Evolutionary conservation across 495 filamentous ascomycete species (phyloP).

Genomic region (Penicillium flavigenum): DNA sequence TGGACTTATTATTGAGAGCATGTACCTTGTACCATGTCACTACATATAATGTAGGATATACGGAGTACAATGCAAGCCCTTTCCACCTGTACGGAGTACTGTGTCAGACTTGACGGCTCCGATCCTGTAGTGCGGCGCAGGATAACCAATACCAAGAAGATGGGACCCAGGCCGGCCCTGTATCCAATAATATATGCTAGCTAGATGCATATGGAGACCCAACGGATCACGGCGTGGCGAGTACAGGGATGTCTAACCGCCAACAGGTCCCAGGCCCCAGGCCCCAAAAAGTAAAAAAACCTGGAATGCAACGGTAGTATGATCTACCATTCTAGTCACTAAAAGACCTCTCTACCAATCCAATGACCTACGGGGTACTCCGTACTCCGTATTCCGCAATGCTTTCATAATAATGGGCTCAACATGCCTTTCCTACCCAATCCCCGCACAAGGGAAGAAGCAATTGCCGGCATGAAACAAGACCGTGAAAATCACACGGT

Average conservation of each 20-base stretch:
- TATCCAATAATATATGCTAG: neutral
- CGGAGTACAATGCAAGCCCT: neutral
- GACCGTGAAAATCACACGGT: constrained; percentile 7
- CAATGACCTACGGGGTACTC: neutral
- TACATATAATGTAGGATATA: neutral
- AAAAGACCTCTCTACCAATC: neutral
- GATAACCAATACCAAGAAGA: neutral
- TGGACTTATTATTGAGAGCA: neutral
- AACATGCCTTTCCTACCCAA: constrained; percentile 7
- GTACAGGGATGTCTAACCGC: constrained; percentile 2
- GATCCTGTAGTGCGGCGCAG: neutral
- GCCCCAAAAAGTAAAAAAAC: neutral
- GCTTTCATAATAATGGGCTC: constrained; percentile 6
- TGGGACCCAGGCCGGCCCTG: neutral
- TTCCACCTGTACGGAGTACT: neutral
- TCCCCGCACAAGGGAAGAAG: constrained; percentile 14
- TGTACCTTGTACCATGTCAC: neutral
- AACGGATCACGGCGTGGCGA: neutral
- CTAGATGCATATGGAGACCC: neutral
- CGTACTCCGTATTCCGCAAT: neutral
- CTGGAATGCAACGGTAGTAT: constrained; percentile 28
- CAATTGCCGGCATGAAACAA: constrained; percentile 20
- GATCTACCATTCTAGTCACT: constrained; percentile 19
- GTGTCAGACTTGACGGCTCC: neutral
- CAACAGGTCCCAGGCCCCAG: neutral